A percentile compares a stretch with the other conserved stretches of the same genome.
Evolutionary conservation across 108 stramenopile genomes (phyloP).

Genomic region (Schizochytrium sp.): DNA sequence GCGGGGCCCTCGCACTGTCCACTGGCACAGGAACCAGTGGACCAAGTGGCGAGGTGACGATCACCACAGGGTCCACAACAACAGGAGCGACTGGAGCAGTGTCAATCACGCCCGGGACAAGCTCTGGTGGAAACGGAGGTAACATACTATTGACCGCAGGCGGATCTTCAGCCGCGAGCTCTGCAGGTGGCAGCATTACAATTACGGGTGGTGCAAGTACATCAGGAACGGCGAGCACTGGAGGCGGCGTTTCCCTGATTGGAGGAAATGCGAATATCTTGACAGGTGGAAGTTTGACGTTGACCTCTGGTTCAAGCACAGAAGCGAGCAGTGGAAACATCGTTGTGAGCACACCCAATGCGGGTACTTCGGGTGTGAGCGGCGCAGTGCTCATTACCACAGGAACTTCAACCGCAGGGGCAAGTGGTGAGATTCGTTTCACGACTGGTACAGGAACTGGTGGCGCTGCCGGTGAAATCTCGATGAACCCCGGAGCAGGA

Average conservation of each 20-base stretch:
- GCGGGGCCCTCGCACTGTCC: background rate
- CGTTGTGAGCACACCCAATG: background rate
- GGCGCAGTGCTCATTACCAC: background rate
- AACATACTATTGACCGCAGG: background rate
- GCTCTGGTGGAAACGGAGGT: background rate
- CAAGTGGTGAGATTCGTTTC: background rate
- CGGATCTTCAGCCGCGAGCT: background rate
- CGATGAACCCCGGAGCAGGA: background rate
- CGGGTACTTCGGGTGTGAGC: background rate
- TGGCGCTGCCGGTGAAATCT: conserved; percentile 14
- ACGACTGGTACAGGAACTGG: conserved; percentile 19
- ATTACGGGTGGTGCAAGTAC: background rate
- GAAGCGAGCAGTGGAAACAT: background rate
- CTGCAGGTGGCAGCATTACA: background rate
- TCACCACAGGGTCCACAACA: background rate
- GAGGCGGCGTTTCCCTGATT: background rate
- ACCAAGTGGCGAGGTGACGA: background rate
- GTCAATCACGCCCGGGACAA: background rate
- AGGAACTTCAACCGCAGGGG: background rate
- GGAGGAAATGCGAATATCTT: background rate
- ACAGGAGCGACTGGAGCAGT: background rate
- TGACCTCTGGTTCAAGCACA: background rate
- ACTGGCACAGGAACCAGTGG: background rate
- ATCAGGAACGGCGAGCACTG: background rate
- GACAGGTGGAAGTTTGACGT: background rate